Evolutionary conservation across 1,284 basidiomycete species (phyloP).

Genomic region (Veloporphyrellus conicus): DNA sequence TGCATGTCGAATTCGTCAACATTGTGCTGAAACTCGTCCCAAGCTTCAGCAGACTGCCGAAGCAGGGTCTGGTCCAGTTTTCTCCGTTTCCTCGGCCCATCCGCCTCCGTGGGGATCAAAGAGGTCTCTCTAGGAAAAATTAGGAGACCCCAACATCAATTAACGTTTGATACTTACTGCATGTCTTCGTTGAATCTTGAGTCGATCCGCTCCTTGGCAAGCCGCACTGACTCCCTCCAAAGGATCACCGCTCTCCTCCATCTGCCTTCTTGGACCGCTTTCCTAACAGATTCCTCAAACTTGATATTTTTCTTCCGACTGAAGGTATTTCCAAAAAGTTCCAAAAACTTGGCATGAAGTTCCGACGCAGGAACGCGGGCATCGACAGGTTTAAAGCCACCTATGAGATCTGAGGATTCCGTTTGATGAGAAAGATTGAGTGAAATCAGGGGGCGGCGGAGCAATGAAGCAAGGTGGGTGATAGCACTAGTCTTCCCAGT

Average conservation of each 20-base stretch:
- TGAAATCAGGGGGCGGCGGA: conserved; percentile 76
- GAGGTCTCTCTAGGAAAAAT: conserved; percentile 9
- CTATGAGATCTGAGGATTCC: conserved; percentile 90
- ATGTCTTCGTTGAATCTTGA: conserved; percentile 40
- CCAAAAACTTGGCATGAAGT: conserved; percentile 75
- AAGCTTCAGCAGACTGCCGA: conserved; percentile 51
- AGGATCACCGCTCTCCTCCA: conserved; percentile 84
- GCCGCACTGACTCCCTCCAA: conserved; percentile 76
- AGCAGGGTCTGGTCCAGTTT: conserved; percentile 54
- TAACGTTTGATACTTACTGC: conserved; percentile 36
- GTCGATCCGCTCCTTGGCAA: conserved; percentile 64
- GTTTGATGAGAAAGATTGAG: conserved; percentile 97
- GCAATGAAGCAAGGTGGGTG: conserved; percentile 80
- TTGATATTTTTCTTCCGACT: conserved; percentile 87
- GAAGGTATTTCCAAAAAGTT: conserved; percentile 86
- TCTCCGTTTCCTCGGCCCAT: conserved; percentile 68
- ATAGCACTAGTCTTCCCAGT: conserved; percentile 97
- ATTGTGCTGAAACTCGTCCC: conserved; percentile 71
- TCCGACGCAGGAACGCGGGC: conserved; percentile 72
- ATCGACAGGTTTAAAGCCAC: conserved; percentile 95
- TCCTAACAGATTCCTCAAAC: conserved; percentile 81
- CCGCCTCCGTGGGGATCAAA: conserved; percentile 32
- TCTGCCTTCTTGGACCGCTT: conserved; percentile 76
- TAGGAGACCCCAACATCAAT: neutral
- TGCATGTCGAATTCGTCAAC: conserved; percentile 83